phyloP scores from a whole-genome alignment of 345 rosid genomes.

The Eucalyptus victrix region DNA sequence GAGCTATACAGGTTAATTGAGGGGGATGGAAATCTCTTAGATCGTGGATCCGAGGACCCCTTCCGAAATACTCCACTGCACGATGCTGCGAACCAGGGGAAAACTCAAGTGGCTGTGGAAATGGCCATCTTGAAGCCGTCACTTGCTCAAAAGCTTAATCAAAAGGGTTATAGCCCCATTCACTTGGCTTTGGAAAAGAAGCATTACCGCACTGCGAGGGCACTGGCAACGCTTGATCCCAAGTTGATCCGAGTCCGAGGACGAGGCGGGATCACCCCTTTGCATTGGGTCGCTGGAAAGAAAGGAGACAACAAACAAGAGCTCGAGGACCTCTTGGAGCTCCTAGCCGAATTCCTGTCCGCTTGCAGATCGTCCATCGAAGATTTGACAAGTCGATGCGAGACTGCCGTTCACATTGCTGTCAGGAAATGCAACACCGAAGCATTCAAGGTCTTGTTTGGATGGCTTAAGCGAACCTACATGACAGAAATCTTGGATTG shows the following conservation, averaged over 20 bases:
- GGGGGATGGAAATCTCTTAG: background rate
- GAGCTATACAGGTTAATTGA: background rate
- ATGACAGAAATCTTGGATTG: background rate
- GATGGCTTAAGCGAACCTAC: background rate
- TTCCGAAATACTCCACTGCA: background rate
- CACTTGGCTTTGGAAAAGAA: background rate
- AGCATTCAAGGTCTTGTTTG: background rate
- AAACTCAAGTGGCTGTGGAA: background rate
- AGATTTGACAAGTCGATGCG: conserved; percentile 2
- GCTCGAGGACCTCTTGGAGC: background rate
- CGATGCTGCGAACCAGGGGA: background rate
- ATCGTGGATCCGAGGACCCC: background rate
- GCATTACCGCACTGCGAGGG: background rate
- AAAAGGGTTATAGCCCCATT: background rate
- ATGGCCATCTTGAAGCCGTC: background rate
- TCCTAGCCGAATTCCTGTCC: conserved; percentile 3
- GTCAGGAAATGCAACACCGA: background rate
- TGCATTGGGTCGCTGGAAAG: background rate
- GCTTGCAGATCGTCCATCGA: conserved; percentile 1
- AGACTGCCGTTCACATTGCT: background rate
- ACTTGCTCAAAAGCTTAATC: background rate
- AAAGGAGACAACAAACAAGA: background rate
- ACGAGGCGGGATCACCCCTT: background rate
- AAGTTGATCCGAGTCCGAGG: background rate
- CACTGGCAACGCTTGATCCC: background rate